Evolutionary conservation across 306 rosid species (phyloP).

Genomic region (Dicorynia guianensis): DNA sequence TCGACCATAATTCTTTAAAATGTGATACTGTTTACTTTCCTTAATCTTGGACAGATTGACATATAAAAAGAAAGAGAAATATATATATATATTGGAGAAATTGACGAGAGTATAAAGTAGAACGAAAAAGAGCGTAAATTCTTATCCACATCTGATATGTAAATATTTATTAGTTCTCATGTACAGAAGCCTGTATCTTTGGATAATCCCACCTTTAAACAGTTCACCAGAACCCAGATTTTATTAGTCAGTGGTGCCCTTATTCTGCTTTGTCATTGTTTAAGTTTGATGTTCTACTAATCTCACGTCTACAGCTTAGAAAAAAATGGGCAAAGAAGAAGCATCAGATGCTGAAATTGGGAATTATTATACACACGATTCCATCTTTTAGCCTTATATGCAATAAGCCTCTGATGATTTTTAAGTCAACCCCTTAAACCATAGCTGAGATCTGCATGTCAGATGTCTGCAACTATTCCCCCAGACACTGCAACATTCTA

Average conservation of each 20-base stretch:
- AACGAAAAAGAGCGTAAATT: no score
- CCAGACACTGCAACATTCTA: conserved; percentile 19
- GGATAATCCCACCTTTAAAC: not conserved
- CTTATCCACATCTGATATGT: not conserved
- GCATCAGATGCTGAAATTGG: conserved; percentile 33
- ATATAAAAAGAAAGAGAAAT: no score
- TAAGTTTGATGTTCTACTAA: not conserved
- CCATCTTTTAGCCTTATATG: conserved; percentile 6
- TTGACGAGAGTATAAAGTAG: no score
- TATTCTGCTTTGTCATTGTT: not conserved
- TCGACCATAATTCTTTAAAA: no score
- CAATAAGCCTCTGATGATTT: not conserved
- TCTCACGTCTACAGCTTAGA: not conserved
- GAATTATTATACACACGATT: not conserved
- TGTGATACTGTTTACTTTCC: not conserved
- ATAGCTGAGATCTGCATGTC: conserved; percentile 1
- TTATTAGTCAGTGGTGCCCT: not conserved
- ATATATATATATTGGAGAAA: no score
- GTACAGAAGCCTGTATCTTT: not conserved
- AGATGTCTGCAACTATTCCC: conserved; percentile 24
- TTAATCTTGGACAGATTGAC: not conserved
- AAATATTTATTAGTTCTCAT: not conserved
- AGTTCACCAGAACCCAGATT: not conserved
- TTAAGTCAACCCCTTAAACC: conserved; percentile 6
- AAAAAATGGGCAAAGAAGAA: not conserved